Evolutionary conservation across 176 grass and related monocot species (phyloP).

Genomic region (Carex parvula): DNA sequence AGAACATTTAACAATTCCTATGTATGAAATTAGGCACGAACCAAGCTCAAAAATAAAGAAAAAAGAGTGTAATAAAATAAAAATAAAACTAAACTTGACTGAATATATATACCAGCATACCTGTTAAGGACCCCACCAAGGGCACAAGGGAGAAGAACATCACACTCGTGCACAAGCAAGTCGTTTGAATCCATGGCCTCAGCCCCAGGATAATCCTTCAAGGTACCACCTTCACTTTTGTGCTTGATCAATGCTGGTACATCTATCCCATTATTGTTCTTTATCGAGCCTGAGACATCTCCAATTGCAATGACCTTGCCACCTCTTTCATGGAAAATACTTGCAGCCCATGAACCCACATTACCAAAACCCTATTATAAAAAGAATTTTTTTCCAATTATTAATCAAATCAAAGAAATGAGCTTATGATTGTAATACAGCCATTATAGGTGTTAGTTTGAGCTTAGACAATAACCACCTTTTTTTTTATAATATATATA

Average conservation of each 20-base stretch:
- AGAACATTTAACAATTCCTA: not conserved
- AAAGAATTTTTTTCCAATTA: not conserved
- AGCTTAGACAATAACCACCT: not conserved
- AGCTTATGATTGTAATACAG: not conserved
- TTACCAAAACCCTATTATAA: conserved; percentile 81
- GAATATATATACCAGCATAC: conserved; percentile 27
- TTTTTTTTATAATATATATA: not conserved
- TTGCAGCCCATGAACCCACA: conserved; percentile 91
- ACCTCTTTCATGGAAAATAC: conserved; percentile 72
- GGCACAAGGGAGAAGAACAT: conserved; percentile 87
- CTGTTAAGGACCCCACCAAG: conserved; percentile 88
- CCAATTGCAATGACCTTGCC: conserved; percentile 89
- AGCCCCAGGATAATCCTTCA: conserved; percentile 64
- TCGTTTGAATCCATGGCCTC: conserved; percentile 57
- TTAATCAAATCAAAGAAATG: not conserved
- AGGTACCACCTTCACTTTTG: conserved; percentile 39
- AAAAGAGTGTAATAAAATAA: not conserved
- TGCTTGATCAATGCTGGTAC: conserved; percentile 67
- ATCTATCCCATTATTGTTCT: conserved; percentile 62
- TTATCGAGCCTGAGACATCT: conserved; percentile 72
- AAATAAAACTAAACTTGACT: not conserved
- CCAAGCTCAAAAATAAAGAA: not conserved
- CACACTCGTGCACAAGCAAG: conserved; percentile 70
- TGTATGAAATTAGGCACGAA: not conserved
- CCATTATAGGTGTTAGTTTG: not conserved